phyloP scores from a whole-genome alignment of 2,329 filamentous ascomycete species.

The Alternaria brassicae region DNA sequence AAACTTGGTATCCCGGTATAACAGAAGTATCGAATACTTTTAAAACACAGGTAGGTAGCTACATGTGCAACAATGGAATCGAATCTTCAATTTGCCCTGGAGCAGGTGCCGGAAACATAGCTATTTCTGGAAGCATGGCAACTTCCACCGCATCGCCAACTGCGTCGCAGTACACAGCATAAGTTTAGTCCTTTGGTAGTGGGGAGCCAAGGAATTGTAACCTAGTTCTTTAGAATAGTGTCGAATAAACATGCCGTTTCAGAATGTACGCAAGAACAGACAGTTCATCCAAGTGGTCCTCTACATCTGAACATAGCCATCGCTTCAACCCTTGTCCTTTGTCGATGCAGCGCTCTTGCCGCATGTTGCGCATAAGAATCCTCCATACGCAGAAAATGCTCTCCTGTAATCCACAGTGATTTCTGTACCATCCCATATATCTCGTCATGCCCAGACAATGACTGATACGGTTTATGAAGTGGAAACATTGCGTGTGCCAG shows the following conservation, averaged over 20 bases:
- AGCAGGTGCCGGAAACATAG: not conserved
- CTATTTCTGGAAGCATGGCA: not conserved
- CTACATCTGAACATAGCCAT: not conserved
- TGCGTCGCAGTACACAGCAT: not conserved
- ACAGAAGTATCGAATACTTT: slow-evolving; percentile 4
- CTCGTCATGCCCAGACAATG: not conserved
- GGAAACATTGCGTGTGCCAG: not conserved
- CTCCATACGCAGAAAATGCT: not conserved
- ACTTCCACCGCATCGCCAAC: not conserved
- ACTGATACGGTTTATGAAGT: not conserved
- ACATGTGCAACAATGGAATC: slow-evolving; percentile 17
- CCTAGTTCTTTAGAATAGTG: not conserved
- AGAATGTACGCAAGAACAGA: not conserved
- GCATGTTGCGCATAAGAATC: not conserved
- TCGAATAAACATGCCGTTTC: not conserved
- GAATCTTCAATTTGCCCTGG: slow-evolving; percentile 6
- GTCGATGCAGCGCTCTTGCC: not conserved
- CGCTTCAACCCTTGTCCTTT: not conserved
- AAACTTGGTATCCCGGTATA: slow-evolving; percentile 13
- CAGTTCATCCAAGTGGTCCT: not conserved
- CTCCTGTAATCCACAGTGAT: not conserved
- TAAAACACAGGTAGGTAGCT: slow-evolving; percentile 16
- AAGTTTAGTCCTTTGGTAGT: not conserved
- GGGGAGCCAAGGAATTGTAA: not conserved
- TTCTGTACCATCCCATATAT: not conserved